Conservation (phyloP, 1,139 yeast genomes). For the Taphrina pruni region DNA sequence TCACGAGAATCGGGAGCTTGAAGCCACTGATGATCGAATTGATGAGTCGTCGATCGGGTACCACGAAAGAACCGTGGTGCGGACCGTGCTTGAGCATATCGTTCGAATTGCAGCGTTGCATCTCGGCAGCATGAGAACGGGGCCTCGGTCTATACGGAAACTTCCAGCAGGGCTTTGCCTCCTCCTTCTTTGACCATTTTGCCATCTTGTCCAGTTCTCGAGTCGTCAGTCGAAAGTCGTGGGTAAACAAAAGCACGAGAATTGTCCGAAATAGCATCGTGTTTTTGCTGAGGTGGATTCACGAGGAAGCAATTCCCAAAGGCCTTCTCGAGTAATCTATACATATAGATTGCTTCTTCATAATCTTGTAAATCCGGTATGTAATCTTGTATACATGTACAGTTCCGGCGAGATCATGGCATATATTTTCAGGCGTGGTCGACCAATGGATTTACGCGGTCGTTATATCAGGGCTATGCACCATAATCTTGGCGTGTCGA, state of each 20-base stretch:
- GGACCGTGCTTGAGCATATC: background rate
- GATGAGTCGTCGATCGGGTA: background rate
- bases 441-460: no score
- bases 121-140: conserved; percentile 14
- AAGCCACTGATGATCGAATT: background rate
- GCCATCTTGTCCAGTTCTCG: background rate
- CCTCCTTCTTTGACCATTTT: background rate
- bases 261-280: no score
- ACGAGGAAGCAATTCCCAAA: background rate
- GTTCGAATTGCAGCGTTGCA: background rate
- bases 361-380: no score
- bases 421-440: no score
- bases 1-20: background rate
- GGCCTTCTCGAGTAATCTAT: background rate
- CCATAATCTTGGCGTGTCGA: no score
- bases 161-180: background rate
- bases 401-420: no score
- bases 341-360: conserved; percentile 1
- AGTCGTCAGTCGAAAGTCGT: background rate
- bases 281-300: no score
- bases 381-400: no score
- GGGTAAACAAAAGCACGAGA: background rate
- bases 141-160: background rate
- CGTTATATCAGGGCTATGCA: no score
- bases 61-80: conserved; percentile 9